Conservation (phyloP, 495 filamentous ascomycete species). For the Aeminium ludgeri region DNA sequence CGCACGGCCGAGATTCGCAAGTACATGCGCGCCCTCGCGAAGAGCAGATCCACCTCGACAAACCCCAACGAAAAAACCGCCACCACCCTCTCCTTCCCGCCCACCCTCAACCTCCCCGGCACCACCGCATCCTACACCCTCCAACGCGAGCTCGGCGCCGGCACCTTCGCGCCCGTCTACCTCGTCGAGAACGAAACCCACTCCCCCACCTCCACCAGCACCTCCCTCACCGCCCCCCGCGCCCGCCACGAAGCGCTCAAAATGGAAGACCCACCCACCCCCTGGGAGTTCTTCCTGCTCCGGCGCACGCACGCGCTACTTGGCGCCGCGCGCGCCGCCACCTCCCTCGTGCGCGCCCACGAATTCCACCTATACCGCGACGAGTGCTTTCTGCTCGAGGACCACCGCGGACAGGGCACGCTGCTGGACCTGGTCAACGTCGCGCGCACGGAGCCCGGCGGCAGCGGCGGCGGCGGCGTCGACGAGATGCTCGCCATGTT, state of each 20-base stretch:
- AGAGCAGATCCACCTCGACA: slow-evolving; percentile 37
- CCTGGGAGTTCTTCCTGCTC: slow-evolving; percentile 98
- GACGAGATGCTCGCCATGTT: slow-evolving; percentile 89
- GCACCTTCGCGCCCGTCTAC: slow-evolving; percentile 90
- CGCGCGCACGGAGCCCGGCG: slow-evolving; percentile 46
- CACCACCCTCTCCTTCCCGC: slow-evolving; percentile 36
- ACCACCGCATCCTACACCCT: slow-evolving; percentile 49
- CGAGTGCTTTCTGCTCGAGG: slow-evolving; percentile 74
- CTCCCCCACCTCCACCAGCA: no score
- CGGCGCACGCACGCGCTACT: slow-evolving; percentile 60
- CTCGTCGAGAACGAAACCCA: slow-evolving; percentile 70
- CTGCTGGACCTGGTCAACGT: slow-evolving; percentile 84
- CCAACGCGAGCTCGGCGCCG: slow-evolving; percentile 75
- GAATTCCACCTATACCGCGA: slow-evolving; percentile 77
- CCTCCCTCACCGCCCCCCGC: slow-evolving; percentile 30
- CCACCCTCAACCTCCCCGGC: slow-evolving; percentile 51
- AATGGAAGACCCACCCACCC: slow-evolving; percentile 70
- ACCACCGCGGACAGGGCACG: slow-evolving; percentile 79
- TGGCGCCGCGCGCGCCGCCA: slow-evolving; percentile 45
- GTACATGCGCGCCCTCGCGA: slow-evolving; percentile 50
- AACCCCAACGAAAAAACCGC: slow-evolving; percentile 42
- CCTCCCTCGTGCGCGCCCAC: slow-evolving; percentile 62
- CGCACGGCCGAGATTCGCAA: slow-evolving; percentile 60
- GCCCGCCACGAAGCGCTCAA: slow-evolving; percentile 68
- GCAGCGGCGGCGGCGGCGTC: slow-evolving; percentile 46